Evolutionary conservation across 2,329 filamentous ascomycete species (phyloP).

Genomic region (Gyromitra esculenta): DNA sequence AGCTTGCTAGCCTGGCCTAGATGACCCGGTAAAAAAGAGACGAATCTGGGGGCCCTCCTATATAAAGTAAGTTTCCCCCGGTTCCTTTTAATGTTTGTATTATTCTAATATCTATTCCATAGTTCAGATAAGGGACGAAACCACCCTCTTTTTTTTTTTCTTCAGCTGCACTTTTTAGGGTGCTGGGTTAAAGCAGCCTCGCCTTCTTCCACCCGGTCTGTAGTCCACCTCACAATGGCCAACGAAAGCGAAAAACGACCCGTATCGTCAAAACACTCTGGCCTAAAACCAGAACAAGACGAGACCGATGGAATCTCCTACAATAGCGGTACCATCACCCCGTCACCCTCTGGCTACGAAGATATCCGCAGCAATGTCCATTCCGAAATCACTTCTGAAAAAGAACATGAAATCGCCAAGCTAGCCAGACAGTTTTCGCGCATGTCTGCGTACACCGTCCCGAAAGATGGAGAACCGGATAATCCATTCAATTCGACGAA

Average conservation of each 20-base stretch:
- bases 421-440: conserved; percentile 51
- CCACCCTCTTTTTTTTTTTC: no score
- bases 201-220: neutral
- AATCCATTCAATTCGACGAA: conserved; percentile 55
- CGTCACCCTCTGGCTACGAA: conserved; percentile 33
- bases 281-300: conserved; percentile 22
- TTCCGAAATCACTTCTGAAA: conserved; percentile 36
- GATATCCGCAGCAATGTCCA: conserved; percentile 20
- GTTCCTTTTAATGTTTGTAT: neutral
- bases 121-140: neutral
- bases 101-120: neutral
- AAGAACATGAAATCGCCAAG: conserved; percentile 46
- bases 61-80: conserved; percentile 7
- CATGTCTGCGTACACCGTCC: conserved; percentile 35
- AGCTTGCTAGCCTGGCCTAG: neutral
- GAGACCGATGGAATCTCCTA: conserved; percentile 15
- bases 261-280: neutral
- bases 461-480: conserved; percentile 52
- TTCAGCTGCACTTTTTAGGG: neutral
- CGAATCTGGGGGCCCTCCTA: neutral
- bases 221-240: conserved; percentile 13
- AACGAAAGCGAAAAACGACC: neutral
- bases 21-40: neutral
- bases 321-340: conserved; percentile 31
- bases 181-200: neutral